Percentiles rank a stretch among this genome's conserved stretches.
Evolutionary conservation across 352 stramenopile species (phyloP).

Genomic region (Globisporangium echinulatum): DNA sequence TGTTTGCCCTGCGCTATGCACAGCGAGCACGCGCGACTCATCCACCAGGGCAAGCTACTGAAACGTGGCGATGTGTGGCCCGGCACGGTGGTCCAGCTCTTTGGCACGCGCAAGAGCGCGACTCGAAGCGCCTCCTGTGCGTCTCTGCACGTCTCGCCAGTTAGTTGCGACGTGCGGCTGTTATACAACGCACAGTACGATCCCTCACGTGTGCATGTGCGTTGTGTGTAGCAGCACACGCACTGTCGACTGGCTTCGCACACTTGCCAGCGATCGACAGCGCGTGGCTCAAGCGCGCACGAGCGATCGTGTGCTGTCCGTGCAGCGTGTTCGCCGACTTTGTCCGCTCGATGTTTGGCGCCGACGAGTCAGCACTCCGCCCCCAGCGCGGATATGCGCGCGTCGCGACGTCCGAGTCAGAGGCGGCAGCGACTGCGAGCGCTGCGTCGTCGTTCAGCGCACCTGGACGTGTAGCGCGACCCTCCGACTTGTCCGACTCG

Average conservation of each 20-base stretch:
- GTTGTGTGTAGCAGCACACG: background rate
- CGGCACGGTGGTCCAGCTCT: slow-evolving; percentile 74
- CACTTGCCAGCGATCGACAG: slow-evolving; percentile 19
- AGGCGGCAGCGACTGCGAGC: background rate
- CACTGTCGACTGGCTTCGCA: slow-evolving; percentile 9
- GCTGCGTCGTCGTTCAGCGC: slow-evolving; percentile 44
- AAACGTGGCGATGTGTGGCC: slow-evolving; percentile 82
- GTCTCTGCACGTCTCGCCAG: too few species aligned
- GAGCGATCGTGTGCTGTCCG: slow-evolving; percentile 60
- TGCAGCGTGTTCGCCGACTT: slow-evolving; percentile 63
- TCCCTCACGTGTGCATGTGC: background rate
- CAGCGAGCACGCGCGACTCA: slow-evolving; percentile 66
- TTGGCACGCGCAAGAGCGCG: slow-evolving; percentile 50
- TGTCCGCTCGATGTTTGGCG: slow-evolving; percentile 55
- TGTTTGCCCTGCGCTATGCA: background rate
- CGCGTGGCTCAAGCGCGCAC: slow-evolving; percentile 34
- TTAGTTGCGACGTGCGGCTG: too few species aligned
- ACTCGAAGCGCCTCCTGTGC: too few species aligned
- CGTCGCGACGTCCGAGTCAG: slow-evolving; percentile 19
- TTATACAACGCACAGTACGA: background rate
- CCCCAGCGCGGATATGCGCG: slow-evolving; percentile 39
- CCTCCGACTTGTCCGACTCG: slow-evolving; percentile 17
- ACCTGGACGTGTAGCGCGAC: slow-evolving; percentile 45
- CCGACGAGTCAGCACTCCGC: slow-evolving; percentile 16
- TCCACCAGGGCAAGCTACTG: slow-evolving; percentile 74